Conservation (phyloP, 192 early-diverging fungal species). For the Umbelopsis ramanniana region DNA sequence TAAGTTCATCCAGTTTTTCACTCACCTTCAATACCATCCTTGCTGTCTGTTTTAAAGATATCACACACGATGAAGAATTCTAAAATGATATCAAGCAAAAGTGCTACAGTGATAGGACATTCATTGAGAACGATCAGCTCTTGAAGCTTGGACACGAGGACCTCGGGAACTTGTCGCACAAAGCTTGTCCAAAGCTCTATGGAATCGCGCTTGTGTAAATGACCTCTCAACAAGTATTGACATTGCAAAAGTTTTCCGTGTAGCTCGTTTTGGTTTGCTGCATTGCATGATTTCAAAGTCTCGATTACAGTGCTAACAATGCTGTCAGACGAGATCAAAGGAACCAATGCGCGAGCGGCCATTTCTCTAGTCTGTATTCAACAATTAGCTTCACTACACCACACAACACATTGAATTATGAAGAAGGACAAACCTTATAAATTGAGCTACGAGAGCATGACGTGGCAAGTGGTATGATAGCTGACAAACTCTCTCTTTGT, state of each 20-base stretch:
- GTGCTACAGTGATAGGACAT: slow-evolving; percentile 54
- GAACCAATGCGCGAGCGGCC: slow-evolving; percentile 79
- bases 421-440: slow-evolving; percentile 43
- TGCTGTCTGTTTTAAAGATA: slow-evolving; percentile 27
- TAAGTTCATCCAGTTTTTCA: neutral
- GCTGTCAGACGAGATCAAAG: slow-evolving; percentile 70
- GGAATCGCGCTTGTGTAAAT: slow-evolving; percentile 50
- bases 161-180: slow-evolving; percentile 45
- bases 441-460: slow-evolving; percentile 59
- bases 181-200: slow-evolving; percentile 50
- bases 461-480: slow-evolving; percentile 57
- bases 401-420: neutral
- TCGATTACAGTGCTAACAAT: slow-evolving; percentile 55
- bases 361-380: slow-evolving; percentile 78
- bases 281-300: slow-evolving; percentile 49
- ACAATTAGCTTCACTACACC: neutral
- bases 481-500: slow-evolving; percentile 39
- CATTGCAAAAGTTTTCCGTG: slow-evolving; percentile 81
- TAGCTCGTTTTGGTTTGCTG: slow-evolving; percentile 64
- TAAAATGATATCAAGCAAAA: slow-evolving; percentile 53
- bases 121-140: slow-evolving; percentile 38
- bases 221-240: slow-evolving; percentile 70
- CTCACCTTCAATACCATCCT: slow-evolving; percentile 40
- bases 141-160: slow-evolving; percentile 40
- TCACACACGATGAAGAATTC: slow-evolving; percentile 53